Base-by-base conservation (phyloP, 306 rosid species). In the Oxytropis ochrocephala region DNA sequence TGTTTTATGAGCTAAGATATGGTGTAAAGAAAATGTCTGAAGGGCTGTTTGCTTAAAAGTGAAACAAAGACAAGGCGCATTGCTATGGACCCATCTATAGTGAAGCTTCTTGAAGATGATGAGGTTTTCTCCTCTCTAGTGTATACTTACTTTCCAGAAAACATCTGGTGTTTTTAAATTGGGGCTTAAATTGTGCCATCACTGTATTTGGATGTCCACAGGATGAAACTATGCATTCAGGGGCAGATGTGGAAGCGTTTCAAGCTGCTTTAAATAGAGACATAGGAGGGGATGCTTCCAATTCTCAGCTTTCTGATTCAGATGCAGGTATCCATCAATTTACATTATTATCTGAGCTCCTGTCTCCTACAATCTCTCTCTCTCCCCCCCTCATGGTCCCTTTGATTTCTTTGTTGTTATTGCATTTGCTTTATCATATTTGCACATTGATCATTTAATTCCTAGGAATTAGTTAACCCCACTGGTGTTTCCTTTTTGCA, bases 191-290 rank as follows among this genome's bases (percentile, higher is more conserved):
- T 74, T 80, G 32, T 24, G 12, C 44, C 19, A 30, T 63, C 12
- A 59, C 39, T 33, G 51, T 36, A 13, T 50, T 70, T 52, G 68
- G 35, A 14, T 65, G 57, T 78, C 65, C 33, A 32, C 74, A 92
- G 96, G 96, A 92, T 48, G 98, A 92, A 66, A 85, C 83, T 30
- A 89, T 89, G 95, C 96, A 89, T 78, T 89, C 96, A 3, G 95
- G 96, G 49, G 95, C 89, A 0, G 95, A 88, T 7, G 92, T 89
- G 69, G 98, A 86, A 75, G 96, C 96, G 24, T 89, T 92, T 32
- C 95, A 89, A 84, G 96, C 91, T 67, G 95, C 96, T 43, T 75
- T 89, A 62, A 86, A 83, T 63, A 83, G 87, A 84, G 95, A 89
- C 79, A 84, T 89, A 4, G 89, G 84, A n/a, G 96, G 95, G 64